Evolutionary conservation across 1,284 basidiomycete species (phyloP), one percentile per base, ranked within the genome.

Genomic region (Rhodotorula sp.): DNA sequence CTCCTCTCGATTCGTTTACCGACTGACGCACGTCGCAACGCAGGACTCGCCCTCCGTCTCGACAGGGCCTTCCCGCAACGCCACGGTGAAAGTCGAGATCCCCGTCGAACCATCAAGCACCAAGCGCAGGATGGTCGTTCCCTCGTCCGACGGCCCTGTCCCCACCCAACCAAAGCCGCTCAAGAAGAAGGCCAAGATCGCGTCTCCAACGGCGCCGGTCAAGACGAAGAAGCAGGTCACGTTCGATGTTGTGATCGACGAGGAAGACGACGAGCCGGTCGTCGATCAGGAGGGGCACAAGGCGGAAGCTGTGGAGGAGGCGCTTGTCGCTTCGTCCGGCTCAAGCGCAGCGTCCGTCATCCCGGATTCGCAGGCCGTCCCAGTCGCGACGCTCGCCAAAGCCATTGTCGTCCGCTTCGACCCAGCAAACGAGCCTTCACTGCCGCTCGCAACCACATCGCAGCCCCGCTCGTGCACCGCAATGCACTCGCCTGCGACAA

Each of bases 311-410:
- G 26, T 4, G 7, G 46, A 3, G 28, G 30, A 48, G 30, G 47
- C 24, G 2, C 48, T 15, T 24, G 30, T 37, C 22, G 30, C 30
- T 9, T 66, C 62, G 24, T 52, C 63, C 2, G 54, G 44, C 30
- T 59, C 62, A 46, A 61, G 59, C 22, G 50, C 20, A 28, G 34
- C 26, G 13, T 60, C 58, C 9, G 22, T 65, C 50, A 48, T 72
- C 8, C 68, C 65, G 44, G 71, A 72, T 50, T 72, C 71, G 62
- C 71, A 70, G 61, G 62, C 51, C 0, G 20, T 54, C 34, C 56
- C n/a, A 4, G 16, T n/a, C 40, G 34, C 54, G 11, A 24, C 46
- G 15, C 48, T n/a, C 6, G 20, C 37, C 40, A 44, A 44, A 3
- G 40, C 40, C 9, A 13, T 44, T 13, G 40, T 44, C 40, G 40